These are phyloP conservation scores for Heimioporus sp. DNA, from an alignment of 768 basidiomycete genomes.

Conservation along the genomic window DNA sequence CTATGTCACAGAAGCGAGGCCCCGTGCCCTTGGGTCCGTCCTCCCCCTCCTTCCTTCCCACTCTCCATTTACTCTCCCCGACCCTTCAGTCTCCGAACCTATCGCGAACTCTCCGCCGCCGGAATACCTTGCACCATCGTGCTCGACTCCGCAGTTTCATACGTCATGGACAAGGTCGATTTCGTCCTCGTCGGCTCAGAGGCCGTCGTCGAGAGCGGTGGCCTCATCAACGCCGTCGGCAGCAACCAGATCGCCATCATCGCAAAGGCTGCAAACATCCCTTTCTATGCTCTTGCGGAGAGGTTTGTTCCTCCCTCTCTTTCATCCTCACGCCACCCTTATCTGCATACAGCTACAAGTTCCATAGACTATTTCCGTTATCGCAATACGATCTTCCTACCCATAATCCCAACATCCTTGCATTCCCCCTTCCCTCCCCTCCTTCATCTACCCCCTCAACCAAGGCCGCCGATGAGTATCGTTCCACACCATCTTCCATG, in stretches of 20 bases:
- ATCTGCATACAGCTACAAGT: slow-evolving; percentile 76
- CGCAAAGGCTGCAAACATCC: slow-evolving; percentile 90
- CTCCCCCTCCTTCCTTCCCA: neutral
- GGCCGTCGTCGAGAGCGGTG: slow-evolving; percentile 96
- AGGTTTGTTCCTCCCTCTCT: slow-evolving; percentile 47
- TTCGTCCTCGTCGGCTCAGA: slow-evolving; percentile 96
- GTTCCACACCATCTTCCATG: slow-evolving; percentile 40
- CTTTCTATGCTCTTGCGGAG: slow-evolving; percentile 94
- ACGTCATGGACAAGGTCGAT: slow-evolving; percentile 95
- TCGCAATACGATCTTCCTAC: slow-evolving; percentile 89
- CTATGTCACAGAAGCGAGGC: slow-evolving; percentile 95
- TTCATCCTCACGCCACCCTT: slow-evolving; percentile 20
- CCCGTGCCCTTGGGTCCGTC: slow-evolving; percentile 80
- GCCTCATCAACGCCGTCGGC: slow-evolving; percentile 88
- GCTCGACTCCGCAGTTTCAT: slow-evolving; percentile 94
- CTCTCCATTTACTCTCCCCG: neutral
- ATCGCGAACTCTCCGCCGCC: slow-evolving; percentile 79
- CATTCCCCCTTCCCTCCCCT: slow-evolving; percentile 50
- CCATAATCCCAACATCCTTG: slow-evolving; percentile 71
- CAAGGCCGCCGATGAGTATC: no score
- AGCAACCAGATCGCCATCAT: slow-evolving; percentile 97
- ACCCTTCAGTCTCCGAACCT: slow-evolving; percentile 77
- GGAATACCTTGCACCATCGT: slow-evolving; percentile 95
- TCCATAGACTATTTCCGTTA: slow-evolving; percentile 92
- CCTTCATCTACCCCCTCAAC: slow-evolving; percentile 4